Evolutionary conservation across 75 land plant genomes (phyloP), one percentile per base, ranked within the genome.

Genomic region (Adiantum capillusveneris): DNA sequence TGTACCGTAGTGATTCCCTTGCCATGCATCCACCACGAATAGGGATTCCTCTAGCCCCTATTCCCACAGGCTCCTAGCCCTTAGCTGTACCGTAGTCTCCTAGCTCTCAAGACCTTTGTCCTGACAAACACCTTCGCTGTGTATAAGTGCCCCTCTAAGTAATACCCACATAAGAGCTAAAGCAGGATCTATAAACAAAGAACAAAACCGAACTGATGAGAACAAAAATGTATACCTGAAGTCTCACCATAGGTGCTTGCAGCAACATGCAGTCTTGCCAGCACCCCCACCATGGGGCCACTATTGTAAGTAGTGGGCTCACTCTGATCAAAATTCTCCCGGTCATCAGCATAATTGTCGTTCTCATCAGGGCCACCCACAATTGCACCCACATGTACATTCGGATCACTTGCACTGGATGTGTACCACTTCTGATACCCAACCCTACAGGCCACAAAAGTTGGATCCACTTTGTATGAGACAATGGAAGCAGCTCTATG

Each of bases 301-400:
- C 81, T 90, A 61, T 86, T 94, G 45, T 90, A 94, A 30, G 89
- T 83, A n/a, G 98, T 79, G 26, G 98, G 96, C 60, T 94, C 98
- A 1, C 92, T 86, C 68, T 86, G 91, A 56, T 90, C 86, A 59
- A 81, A 94, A 48, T 94, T 86, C 52, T 86, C 80, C 56, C 98
- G 73, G 28, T 72, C 65, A 50, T 94, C 98, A 1, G 74, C 85
- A 63, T 81, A 94, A 69, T 86, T 75, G 63, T 94, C 98, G 49
- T 84, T 81, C 39, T 80, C 77, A 76, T 90, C 98, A 16, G 98
- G 98, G 0, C 98, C 98, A 28, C 98, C 98, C 43, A 94, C 98
- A 46, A 94, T 9, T 11, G 92, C 98, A 36, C 98, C 98, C 3
- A 60, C 69, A 11, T 87, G 80, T 9, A 90, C 75, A 59, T 90